These are phyloP conservation scores for Pueraria montana DNA, from an alignment of 306 rosid species.

Conservation along the genomic window DNA sequence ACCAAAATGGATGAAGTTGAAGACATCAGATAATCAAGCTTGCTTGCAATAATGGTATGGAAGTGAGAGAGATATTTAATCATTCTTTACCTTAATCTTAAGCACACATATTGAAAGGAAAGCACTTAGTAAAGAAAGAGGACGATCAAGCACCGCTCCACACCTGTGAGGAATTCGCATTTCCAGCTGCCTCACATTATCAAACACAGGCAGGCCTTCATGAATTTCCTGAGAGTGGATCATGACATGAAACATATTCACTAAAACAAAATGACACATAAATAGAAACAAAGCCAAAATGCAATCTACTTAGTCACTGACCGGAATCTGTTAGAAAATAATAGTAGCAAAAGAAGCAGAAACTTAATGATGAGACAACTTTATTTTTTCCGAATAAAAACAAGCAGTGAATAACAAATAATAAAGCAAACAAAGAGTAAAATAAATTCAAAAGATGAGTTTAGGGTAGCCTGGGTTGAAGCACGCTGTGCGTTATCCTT, in stretches of 20 bases:
- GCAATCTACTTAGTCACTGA: not conserved
- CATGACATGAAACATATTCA: not conserved
- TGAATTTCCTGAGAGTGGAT: not conserved
- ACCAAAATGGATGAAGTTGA: not conserved
- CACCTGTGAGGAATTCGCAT: not conserved
- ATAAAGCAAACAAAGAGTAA: too few relatives aligned
- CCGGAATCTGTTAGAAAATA: too few relatives aligned
- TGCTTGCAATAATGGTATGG: not conserved
- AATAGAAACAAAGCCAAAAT: not conserved
- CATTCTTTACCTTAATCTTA: conserved; percentile 14
- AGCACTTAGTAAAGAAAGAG: conserved; percentile 19
- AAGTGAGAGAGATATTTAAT: not conserved
- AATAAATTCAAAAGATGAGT: too few relatives aligned
- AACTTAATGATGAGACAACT: too few relatives aligned
- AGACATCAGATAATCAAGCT: not conserved
- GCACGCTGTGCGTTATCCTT: too few relatives aligned
- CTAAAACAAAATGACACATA: not conserved
- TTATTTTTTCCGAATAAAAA: too few relatives aligned
- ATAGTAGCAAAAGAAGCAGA: too few relatives aligned
- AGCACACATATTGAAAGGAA: conserved; percentile 26
- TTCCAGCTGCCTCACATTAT: conserved; percentile 33
- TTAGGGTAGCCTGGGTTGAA: too few relatives aligned
- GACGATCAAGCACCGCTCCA: not conserved
- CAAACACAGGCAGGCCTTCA: not conserved
- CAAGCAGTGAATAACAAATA: too few relatives aligned